phyloP scores from a whole-genome alignment of 495 filamentous ascomycete genomes.

The Tuber microsphaerosporum region DNA sequence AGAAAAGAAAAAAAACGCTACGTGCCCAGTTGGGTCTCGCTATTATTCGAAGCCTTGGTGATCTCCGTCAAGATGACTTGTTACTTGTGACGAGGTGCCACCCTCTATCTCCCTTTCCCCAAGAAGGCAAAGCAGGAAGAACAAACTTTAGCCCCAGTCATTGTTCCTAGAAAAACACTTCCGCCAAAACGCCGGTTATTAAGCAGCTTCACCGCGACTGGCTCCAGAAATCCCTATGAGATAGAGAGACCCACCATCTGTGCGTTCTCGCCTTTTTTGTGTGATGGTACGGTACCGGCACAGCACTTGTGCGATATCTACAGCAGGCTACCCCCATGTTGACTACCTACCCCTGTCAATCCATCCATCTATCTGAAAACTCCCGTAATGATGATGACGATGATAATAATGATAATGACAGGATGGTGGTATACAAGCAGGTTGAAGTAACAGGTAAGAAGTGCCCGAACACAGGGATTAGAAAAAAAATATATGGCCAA shows the following conservation, averaged over 20 bases:
- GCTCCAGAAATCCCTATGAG: neutral
- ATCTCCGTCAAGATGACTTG: neutral
- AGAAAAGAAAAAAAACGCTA: neutral
- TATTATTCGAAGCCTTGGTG: neutral
- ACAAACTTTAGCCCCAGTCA: neutral
- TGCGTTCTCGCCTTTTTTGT: neutral
- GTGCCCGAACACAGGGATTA: too few species aligned
- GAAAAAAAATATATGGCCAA: too few species aligned
- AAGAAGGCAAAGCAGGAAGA: neutral
- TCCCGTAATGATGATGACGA: neutral
- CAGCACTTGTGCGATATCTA: neutral
- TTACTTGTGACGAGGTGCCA: neutral
- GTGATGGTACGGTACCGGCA: neutral
- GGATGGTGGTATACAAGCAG: too few species aligned
- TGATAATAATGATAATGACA: neutral
- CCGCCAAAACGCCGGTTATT: neutral
- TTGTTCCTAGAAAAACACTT: too few species aligned
- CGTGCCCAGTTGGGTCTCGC: neutral
- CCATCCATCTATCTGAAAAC: constrained; percentile 1
- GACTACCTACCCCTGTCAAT: neutral
- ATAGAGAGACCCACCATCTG: neutral
- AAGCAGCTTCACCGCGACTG: neutral
- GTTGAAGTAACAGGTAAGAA: too few species aligned
- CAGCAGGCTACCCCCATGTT: neutral
- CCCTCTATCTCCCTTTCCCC: neutral